Evolutionary conservation across 495 filamentous ascomycete species (phyloP).

Genomic region (Tuber umbilicatum): DNA sequence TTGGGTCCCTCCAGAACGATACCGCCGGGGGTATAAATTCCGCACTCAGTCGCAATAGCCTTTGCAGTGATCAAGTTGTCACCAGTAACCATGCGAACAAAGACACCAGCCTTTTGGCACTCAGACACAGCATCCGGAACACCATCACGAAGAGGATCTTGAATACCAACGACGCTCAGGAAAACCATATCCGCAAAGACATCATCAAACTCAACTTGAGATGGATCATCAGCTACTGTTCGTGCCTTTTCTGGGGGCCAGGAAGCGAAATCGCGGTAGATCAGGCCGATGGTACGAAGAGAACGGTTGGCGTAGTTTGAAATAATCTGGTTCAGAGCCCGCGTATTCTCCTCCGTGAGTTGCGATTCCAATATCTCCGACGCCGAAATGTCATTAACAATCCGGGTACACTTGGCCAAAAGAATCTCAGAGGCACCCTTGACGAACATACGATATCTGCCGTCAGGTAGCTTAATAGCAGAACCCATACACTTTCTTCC

Average conservation of each 20-base stretch:
- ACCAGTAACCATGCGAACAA: slow-evolving; percentile 86
- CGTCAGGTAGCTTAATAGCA: slow-evolving; percentile 60
- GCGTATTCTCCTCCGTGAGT: slow-evolving; percentile 48
- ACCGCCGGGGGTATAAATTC: slow-evolving; percentile 68
- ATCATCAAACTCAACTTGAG: slow-evolving; percentile 58
- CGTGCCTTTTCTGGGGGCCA: slow-evolving; percentile 62
- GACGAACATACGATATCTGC: slow-evolving; percentile 65
- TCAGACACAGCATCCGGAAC: slow-evolving; percentile 69
- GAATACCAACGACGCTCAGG: slow-evolving; percentile 66
- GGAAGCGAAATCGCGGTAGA: slow-evolving; percentile 66
- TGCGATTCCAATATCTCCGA: slow-evolving; percentile 45
- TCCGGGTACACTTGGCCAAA: slow-evolving; percentile 53
- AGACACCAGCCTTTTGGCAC: slow-evolving; percentile 71
- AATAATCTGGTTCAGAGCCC: slow-evolving; percentile 54
- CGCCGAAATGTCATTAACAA: slow-evolving; percentile 52
- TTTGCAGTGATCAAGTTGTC: slow-evolving; percentile 81
- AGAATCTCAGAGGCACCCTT: slow-evolving; percentile 89
- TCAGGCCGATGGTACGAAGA: slow-evolving; percentile 65
- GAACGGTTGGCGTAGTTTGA: slow-evolving; percentile 62
- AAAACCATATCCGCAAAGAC: slow-evolving; percentile 63
- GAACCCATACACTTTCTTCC: slow-evolving; percentile 82
- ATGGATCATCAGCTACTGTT: slow-evolving; percentile 53
- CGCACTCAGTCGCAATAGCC: slow-evolving; percentile 77
- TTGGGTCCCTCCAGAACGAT: slow-evolving; percentile 75
- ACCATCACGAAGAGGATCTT: slow-evolving; percentile 68